phyloP scores from a whole-genome alignment of 805 yeast species.

The Kurtzmaniella fragi region DNA sequence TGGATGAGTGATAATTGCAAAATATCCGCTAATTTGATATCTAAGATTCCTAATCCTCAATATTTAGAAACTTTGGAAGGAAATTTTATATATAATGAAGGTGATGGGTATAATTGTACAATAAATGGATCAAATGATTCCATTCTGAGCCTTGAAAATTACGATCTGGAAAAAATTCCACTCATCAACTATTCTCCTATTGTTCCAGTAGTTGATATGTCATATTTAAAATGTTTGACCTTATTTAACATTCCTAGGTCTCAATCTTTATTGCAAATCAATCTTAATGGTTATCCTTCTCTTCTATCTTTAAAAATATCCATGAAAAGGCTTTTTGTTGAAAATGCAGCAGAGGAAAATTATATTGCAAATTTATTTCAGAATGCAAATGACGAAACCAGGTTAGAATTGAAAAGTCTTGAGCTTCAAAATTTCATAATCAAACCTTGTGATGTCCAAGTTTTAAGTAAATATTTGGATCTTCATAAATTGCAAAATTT shows the following conservation, averaged over 20 bases:
- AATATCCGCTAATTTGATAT: conserved; percentile 6
- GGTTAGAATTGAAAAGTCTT: conserved; percentile 4
- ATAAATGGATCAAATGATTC: conserved; percentile 8
- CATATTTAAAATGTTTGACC: conserved; percentile 8
- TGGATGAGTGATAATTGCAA: conserved; percentile 20
- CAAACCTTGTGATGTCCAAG: conserved; percentile 5
- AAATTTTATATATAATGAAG: not conserved
- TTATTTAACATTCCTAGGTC: conserved; percentile 11
- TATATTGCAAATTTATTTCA: conserved; percentile 3
- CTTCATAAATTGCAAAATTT: conserved; percentile 3
- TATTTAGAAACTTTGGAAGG: not conserved
- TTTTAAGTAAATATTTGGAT: conserved; percentile 5
- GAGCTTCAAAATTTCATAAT: conserved; percentile 8
- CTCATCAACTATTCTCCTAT: conserved; percentile 8
- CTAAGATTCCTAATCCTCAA: not conserved
- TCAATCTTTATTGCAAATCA: not conserved
- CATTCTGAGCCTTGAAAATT: too few species aligned
- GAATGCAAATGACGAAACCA: not conserved
- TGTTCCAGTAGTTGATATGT: conserved; percentile 7
- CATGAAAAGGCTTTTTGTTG: conserved; percentile 4
- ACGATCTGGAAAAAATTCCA: too few species aligned
- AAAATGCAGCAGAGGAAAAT: conserved; percentile 5
- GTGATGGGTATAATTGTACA: not conserved
- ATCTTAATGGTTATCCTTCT: not conserved
- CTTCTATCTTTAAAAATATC: not conserved